A percentile compares a stretch with the other conserved stretches of the same genome.
Conservation (phyloP, 2,329 filamentous ascomycete species). For the Lachnellula suecica region DNA sequence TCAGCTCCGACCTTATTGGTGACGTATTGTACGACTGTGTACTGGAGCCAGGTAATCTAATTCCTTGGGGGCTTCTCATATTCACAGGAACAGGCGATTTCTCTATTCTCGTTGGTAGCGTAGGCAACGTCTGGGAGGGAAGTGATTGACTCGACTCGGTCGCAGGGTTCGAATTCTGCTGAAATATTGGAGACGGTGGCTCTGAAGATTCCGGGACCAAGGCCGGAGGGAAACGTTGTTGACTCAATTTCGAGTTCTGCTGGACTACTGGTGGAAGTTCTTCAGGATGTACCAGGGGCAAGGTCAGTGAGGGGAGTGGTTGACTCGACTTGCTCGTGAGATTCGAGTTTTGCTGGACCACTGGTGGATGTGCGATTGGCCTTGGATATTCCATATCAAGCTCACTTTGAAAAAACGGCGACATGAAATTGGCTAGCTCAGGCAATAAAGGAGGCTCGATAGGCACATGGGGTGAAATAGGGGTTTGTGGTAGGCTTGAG, state of each 20-base stretch:
- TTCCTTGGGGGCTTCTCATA: not conserved
- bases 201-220: not conserved
- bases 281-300: too few species aligned
- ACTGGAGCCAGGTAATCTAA: conserved; percentile 11
- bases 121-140: not conserved
- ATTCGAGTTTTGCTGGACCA: not conserved
- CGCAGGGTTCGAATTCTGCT: not conserved
- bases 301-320: not conserved
- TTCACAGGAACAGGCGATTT: not conserved
- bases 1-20: conserved; percentile 9
- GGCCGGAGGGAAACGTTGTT: not conserved
- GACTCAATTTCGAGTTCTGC: not conserved
- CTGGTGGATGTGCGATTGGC: not conserved
- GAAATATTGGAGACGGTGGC: not conserved
- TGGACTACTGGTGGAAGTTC: not conserved
- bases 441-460: not conserved
- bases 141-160: not conserved
- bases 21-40: conserved; percentile 25
- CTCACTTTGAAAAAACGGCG: not conserved
- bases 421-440: not conserved
- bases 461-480: not conserved
- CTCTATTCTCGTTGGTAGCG: not conserved
- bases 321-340: not conserved
- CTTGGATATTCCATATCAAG: not conserved
- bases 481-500: not conserved